Conservation (phyloP, 2,329 filamentous ascomycete species). For the Penicillium sp. region DNA sequence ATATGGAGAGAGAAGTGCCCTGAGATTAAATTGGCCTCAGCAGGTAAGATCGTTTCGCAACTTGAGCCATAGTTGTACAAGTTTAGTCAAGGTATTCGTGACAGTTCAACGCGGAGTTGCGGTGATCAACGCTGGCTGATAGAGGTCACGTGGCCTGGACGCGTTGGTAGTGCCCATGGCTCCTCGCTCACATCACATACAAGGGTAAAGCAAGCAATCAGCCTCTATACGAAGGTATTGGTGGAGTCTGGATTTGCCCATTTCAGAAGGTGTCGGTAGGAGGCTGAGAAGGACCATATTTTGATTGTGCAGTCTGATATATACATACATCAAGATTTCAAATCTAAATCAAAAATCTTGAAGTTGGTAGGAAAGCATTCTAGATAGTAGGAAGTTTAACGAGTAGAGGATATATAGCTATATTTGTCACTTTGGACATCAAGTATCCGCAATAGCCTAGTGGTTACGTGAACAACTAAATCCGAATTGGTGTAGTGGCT, state of each 20-base stretch:
- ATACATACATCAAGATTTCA: neutral
- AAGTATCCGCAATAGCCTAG: neutral
- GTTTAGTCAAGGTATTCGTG: neutral
- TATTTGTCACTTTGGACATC: neutral
- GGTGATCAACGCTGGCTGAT: conserved; percentile 19
- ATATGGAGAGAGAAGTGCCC: neutral
- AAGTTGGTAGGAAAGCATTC: neutral
- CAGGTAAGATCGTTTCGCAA: conserved; percentile 10
- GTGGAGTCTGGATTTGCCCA: too few species aligned
- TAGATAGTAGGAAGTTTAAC: too few species aligned
- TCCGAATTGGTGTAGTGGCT: conserved; percentile 38
- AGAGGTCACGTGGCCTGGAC: conserved; percentile 12
- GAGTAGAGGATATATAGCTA: neutral
- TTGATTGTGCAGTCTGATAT: neutral
- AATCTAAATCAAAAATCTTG: neutral
- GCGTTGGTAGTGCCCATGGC: too few species aligned
- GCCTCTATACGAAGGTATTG: too few species aligned
- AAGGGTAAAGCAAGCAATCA: too few species aligned
- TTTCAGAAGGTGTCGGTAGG: too few species aligned
- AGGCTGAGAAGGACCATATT: neutral
- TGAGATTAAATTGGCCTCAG: neutral
- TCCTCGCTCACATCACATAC: too few species aligned
- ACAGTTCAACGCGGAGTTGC: conserved; percentile 14
- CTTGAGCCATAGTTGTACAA: conserved; percentile 6
- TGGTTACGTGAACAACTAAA: neutral